Base-by-base conservation (phyloP, 2,329 filamentous ascomycete genomes). In the Fusarium sp. region DNA sequence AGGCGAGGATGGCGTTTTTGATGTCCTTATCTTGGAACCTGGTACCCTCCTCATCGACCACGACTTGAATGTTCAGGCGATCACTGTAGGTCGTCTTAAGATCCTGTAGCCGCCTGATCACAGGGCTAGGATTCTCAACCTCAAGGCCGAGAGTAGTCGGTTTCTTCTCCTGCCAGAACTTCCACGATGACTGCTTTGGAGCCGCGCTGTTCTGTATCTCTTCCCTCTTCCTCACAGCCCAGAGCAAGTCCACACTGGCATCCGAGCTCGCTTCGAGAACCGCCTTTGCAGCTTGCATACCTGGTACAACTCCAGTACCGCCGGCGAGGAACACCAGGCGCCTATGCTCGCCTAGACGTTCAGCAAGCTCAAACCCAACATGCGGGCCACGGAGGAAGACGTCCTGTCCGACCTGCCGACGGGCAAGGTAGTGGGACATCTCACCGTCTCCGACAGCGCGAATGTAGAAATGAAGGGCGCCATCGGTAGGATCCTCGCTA, bases 291-390 rank as follows among this genome's bases (percentile, higher is more conserved):
- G 93, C 90, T 83, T 98, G 96, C 81, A 98, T 84, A 9, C 95
- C 97, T 0, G 96, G 94, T 17, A 95, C 95, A 76, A 99, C 93
- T 1, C 97, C 96, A 0, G 97, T 99, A 0, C 97, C 97, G 2
- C 95, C 97, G 2, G 95, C 97, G 25, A 98, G 85, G 79, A 98
- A 98, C 2, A 98, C 86, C 4, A 98, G 87, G n/a, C 78, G 78
- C 25, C 75, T 73, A 40, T 72, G 63, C 3, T 65, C 63, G 15
- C 82, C 82, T 3, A 85, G 76, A 12, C 83, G 74, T 8, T 74
- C 60, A 6, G 76, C 62, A 12, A 90, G 78, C 77, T 88, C 81
- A 71, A 92, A 94, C 56, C 96, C 94, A 1, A 90, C 81, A 75
- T 93, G 90, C 4, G 96, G 95, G 0, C 97, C 96, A 47, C 97